These are phyloP conservation scores for Ganoderma lucidum DNA, from an alignment of 1,284 basidiomycete species.

Conservation along the genomic window DNA sequence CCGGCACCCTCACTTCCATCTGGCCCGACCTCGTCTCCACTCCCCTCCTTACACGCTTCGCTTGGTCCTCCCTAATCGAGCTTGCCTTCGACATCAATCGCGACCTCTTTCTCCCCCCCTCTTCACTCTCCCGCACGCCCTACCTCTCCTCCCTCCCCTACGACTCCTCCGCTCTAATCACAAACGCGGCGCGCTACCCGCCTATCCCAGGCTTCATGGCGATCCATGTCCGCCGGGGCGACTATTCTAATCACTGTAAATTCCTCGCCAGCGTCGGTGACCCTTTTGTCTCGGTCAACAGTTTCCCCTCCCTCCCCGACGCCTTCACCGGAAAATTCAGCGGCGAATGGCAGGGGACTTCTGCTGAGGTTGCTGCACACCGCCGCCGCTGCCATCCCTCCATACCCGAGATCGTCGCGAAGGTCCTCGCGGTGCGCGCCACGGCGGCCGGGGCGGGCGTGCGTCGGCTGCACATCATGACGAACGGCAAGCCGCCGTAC, in stretches of 20 bases:
- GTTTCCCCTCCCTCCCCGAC: constrained; percentile 47
- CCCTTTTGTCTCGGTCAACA: constrained; percentile 51
- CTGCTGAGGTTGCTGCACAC: constrained; percentile 37
- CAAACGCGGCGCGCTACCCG: not conserved
- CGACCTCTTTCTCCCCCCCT: constrained; percentile 41
- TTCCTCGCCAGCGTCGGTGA: constrained; percentile 52
- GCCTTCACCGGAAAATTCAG: not conserved
- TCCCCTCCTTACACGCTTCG: constrained; percentile 58
- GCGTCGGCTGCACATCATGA: constrained; percentile 59
- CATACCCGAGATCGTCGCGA: constrained; percentile 52
- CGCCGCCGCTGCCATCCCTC: constrained; percentile 56
- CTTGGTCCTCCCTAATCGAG: constrained; percentile 69
- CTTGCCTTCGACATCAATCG: constrained; percentile 51
- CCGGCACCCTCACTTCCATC: constrained; percentile 51
- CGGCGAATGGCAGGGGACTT: not conserved
- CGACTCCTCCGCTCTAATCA: constrained; percentile 27
- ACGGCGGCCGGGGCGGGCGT: constrained; percentile 38
- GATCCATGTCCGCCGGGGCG: constrained; percentile 68
- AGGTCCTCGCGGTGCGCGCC: constrained; percentile 46
- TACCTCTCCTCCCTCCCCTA: constrained; percentile 22
- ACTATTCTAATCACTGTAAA: constrained; percentile 61
- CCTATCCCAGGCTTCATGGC: constrained; percentile 54
- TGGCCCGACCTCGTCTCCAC: constrained; percentile 55
- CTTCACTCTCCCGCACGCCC: constrained; percentile 15
- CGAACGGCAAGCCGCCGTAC: constrained; percentile 55